phyloP scores from a whole-genome alignment of 179 eudicot genomes.

The Carnegiea gigantea region DNA sequence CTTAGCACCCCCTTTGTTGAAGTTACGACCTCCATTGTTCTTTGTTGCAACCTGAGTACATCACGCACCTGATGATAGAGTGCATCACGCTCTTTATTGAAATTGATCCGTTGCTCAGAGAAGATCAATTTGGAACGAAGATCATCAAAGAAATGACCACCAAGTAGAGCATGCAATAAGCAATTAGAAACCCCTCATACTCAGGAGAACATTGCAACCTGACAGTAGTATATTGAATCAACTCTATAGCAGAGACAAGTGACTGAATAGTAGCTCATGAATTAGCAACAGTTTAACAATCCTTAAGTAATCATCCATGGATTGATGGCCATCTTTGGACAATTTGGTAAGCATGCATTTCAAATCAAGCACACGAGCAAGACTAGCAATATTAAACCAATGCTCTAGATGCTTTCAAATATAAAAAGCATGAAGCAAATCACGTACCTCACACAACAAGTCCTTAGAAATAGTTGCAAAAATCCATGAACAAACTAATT shows the following conservation, averaged over 20 bases:
- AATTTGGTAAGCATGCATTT: background rate
- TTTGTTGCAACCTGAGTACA: too few relatives aligned
- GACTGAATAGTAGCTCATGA: background rate
- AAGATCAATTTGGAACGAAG: background rate
- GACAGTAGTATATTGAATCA: background rate
- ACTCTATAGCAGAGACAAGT: background rate
- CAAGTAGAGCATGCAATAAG: background rate
- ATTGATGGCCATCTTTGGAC: background rate
- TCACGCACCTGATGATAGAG: background rate
- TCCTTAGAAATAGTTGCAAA: background rate
- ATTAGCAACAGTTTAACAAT: too few relatives aligned
- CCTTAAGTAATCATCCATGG: background rate
- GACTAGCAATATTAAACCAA: background rate
- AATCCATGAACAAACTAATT: background rate
- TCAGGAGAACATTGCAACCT: background rate
- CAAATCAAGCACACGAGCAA: background rate
- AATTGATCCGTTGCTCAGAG: background rate
- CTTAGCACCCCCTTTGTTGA: too few relatives aligned
- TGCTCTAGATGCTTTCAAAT: background rate
- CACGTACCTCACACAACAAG: background rate
- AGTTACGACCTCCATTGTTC: too few relatives aligned
- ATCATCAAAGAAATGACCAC: background rate
- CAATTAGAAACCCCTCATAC: too few relatives aligned
- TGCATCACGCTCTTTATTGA: too few relatives aligned
- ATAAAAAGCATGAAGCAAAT: background rate